These are phyloP conservation scores for Typha latifolia DNA, from an alignment of 176 grass and related monocot species.

Conservation along the genomic window DNA sequence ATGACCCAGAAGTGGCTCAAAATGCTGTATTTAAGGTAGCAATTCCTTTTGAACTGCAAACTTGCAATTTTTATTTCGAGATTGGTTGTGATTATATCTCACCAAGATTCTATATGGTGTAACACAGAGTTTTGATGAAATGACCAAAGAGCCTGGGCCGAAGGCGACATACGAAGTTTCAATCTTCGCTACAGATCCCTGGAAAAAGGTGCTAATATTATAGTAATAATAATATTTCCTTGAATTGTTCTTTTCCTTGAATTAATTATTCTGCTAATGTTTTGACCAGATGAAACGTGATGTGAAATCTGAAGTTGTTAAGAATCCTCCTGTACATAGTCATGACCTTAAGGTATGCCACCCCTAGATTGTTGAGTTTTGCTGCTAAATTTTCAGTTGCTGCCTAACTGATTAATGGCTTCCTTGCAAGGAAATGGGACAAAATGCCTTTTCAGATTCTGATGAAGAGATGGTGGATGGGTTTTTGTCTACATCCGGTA, in stretches of 20 bases:
- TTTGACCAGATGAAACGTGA: constrained; percentile 40
- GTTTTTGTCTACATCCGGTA: constrained; percentile 37
- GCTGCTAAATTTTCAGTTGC: neutral
- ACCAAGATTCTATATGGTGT: constrained; percentile 3
- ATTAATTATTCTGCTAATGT: constrained; percentile 2
- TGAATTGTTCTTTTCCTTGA: neutral
- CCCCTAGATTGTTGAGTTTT: neutral
- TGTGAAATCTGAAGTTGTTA: constrained; percentile 18
- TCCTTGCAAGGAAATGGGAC: constrained; percentile 35
- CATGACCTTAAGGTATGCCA: constrained; percentile 30
- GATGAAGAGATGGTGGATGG: constrained; percentile 92
- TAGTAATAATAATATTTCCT: neutral
- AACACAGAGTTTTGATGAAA: constrained; percentile 57
- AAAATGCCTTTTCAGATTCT: constrained; percentile 46
- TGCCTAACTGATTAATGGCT: constrained; percentile 8
- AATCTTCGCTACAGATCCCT: constrained; percentile 60
- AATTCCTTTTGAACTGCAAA: constrained; percentile 7
- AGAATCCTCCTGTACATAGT: constrained; percentile 20
- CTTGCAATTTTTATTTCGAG: constrained; percentile 7
- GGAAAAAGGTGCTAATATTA: constrained; percentile 63
- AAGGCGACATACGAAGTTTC: constrained; percentile 88
- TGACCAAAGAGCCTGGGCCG: constrained; percentile 33
- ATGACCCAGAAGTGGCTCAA: constrained; percentile 31
- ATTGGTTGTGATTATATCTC: constrained; percentile 4
- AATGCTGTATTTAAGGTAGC: constrained; percentile 52